phyloP scores from a whole-genome alignment of 2,329 filamentous ascomycete genomes.

The Penicillium sp. region DNA sequence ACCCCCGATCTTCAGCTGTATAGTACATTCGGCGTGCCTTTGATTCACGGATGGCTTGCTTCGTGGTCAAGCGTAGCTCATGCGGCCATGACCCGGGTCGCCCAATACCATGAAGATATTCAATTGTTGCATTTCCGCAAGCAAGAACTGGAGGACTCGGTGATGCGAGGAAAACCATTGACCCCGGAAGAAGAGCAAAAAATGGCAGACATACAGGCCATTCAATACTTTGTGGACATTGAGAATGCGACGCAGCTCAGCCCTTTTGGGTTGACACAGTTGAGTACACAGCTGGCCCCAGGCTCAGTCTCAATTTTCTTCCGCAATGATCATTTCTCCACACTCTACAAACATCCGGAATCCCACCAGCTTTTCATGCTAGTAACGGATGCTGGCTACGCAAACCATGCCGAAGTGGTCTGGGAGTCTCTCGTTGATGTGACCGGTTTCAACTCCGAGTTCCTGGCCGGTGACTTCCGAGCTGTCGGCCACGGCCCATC shows the following conservation, averaged over 20 bases:
- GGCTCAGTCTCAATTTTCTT: constrained; percentile 89
- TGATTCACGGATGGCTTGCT: constrained; percentile 93
- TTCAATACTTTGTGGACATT: constrained; percentile 75
- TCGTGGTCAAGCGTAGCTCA: constrained; percentile 64
- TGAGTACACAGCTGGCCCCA: constrained; percentile 68
- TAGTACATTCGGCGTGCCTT: constrained; percentile 79
- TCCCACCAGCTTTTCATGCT: constrained; percentile 75
- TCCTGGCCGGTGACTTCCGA: constrained; percentile 87
- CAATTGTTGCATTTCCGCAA: constrained; percentile 86
- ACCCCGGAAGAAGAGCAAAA: constrained; percentile 72
- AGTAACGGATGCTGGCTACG: constrained; percentile 91
- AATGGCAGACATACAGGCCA: constrained; percentile 79
- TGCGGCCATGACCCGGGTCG: constrained; percentile 69
- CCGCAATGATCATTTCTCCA: constrained; percentile 96
- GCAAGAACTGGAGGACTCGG: constrained; percentile 81
- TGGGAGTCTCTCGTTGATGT: constrained; percentile 94
- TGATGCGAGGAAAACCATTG: constrained; percentile 62
- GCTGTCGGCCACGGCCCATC: constrained; percentile 65
- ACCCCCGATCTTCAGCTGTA: constrained; percentile 91
- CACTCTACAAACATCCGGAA: constrained; percentile 82
- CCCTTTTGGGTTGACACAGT: constrained; percentile 72
- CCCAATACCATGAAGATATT: constrained; percentile 85
- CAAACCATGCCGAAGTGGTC: constrained; percentile 82
- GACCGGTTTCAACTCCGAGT: constrained; percentile 77
- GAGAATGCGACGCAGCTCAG: constrained; percentile 86